Conservation (phyloP, 2,329 filamentous ascomycete genomes). For the Trichophaea hybrida region DNA sequence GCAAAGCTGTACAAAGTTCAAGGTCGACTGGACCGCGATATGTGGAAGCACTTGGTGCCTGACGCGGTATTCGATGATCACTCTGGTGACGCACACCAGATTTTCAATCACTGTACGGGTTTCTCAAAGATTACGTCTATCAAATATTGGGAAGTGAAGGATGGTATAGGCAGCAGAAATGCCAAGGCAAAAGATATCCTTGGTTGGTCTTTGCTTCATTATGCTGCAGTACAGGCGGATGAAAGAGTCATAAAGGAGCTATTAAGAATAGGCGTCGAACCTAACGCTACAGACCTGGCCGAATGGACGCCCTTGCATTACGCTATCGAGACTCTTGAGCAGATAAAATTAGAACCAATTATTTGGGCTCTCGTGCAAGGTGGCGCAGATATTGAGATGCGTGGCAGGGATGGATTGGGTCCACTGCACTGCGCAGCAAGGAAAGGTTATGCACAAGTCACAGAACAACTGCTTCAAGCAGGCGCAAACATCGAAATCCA, state of each 20-base stretch:
- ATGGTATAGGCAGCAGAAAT: background rate
- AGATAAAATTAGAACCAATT: background rate
- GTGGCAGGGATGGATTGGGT: constrained; percentile 15
- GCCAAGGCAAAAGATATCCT: constrained; percentile 15
- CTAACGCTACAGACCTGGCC: constrained; percentile 13
- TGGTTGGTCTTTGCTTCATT: constrained; percentile 26
- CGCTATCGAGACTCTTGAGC: constrained; percentile 2
- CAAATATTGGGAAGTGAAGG: background rate
- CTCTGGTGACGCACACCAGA: background rate
- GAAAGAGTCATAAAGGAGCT: background rate
- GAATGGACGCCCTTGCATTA: constrained; percentile 27
- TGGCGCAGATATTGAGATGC: constrained; percentile 6
- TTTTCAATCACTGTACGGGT: background rate
- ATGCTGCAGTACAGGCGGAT: constrained; percentile 9
- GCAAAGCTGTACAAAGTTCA: background rate
- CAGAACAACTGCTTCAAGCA: constrained; percentile 4
- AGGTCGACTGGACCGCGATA: background rate
- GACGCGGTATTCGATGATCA: background rate
- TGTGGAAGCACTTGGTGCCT: background rate
- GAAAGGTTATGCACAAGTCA: constrained; percentile 9
- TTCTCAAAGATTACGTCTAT: background rate
- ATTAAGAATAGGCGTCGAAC: constrained; percentile 7
- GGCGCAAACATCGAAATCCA: constrained; percentile 8
- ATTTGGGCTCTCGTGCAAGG: constrained; percentile 4
- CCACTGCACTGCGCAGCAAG: constrained; percentile 23